Percentiles rank a stretch among this genome's conserved stretches.
These are phyloP conservation scores for Cytospora piceae DNA, from an alignment of 2,329 filamentous ascomycete genomes.

Conservation along the genomic window DNA sequence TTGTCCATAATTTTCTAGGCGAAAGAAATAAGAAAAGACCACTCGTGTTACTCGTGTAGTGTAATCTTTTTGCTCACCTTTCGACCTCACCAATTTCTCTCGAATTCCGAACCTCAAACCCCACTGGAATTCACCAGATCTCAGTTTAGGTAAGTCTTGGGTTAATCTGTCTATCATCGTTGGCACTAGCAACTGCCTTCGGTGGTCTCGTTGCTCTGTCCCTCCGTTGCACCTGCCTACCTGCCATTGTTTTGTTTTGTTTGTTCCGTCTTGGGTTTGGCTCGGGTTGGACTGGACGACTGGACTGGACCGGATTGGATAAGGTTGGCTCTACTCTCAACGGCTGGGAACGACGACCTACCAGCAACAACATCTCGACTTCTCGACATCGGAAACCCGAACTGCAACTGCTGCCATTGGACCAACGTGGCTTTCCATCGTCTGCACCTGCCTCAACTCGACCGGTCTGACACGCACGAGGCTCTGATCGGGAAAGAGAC, in stretches of 20 bases:
- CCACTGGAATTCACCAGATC: constrained; percentile 27
- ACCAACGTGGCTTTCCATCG: background rate
- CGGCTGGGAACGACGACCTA: constrained; percentile 17
- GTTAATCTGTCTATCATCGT: background rate
- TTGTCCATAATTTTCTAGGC: constrained; percentile 25
- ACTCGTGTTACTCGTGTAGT: constrained; percentile 17
- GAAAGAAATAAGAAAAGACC: constrained; percentile 23
- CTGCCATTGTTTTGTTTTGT: background rate
- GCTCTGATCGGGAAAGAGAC: background rate
- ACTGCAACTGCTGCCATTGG: background rate
- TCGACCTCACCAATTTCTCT: constrained; percentile 17
- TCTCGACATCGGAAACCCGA: background rate
- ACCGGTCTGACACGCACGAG: background rate
- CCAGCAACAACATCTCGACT: background rate
- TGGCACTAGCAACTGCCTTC: background rate
- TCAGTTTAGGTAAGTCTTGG: constrained; percentile 27
- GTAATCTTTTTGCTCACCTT: constrained; percentile 22
- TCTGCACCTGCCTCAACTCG: constrained; percentile 1
- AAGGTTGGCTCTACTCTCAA: background rate
- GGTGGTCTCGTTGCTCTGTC: constrained; percentile 11
- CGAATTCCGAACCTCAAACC: constrained; percentile 24
- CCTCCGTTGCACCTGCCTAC: constrained; percentile 18
- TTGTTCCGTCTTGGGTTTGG: background rate
- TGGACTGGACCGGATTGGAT: background rate
- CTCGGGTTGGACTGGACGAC: background rate